Evolutionary conservation across 140 eudicot genomes (phyloP), one percentile per base, ranked within the genome.

Genomic region (Stevia rebaudiana): DNA sequence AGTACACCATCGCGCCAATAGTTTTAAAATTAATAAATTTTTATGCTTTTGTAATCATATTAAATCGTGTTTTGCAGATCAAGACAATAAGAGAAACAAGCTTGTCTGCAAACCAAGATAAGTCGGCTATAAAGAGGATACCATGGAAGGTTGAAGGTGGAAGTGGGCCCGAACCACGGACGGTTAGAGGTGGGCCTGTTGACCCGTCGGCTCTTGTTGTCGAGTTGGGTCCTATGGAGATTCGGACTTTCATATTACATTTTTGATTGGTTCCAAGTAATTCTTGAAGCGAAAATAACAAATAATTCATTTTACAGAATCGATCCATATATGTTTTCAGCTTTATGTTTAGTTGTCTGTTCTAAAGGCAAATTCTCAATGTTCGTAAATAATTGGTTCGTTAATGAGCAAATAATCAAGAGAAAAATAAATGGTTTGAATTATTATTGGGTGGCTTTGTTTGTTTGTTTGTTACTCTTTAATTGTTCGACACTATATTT

Each of bases 201-300:
- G 79, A 79, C 50, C 72, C 44, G 22, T 80, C 82, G 8, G 57
- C 72, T 30, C 95, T 91, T 16, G 61, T 91, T 40, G 96, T 91
- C 46, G 98, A 91, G 85, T 88, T 91, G 57, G 96, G 95, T 69
- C 96, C 98, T 11, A 91, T 87, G 96, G 98, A 91, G 83, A 84
- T 91, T 59, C 80, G 96, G 54, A 91, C 98, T 43, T 91, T 91
- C 77, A 67, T 85, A 30, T 46, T 88, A 69, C 71, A 44, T 19
- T 51, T 82, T 62, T 88, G 62, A 80, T 52, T 47, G 43, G 52
- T 62, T 54, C 2, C 10, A n/a, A 15, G 12, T 54, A 15, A 63
- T 47, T 50, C 11, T 15, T 48, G 10, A 28, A 70, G 24, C 50
- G 16, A 68, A 22, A 22, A 8, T 23, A 11, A 23, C 15, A 16